phyloP scores from a whole-genome alignment of 2,329 filamentous ascomycete genomes.

The Phaeosphaeria sp. region DNA sequence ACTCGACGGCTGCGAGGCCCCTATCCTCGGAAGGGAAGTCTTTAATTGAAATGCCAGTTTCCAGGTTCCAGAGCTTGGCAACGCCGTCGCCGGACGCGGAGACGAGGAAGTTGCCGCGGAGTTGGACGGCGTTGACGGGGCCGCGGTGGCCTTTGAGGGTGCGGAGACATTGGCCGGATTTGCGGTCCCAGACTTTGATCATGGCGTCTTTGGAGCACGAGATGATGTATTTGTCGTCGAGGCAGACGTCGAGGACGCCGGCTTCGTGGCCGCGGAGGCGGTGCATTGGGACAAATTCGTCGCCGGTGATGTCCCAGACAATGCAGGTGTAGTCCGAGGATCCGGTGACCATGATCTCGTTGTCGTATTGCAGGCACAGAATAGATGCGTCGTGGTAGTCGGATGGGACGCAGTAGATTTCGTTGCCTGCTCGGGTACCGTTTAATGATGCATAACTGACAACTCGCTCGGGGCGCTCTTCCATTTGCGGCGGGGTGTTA shows the following conservation, averaged over 20 bases:
- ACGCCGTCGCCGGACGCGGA: slow-evolving; percentile 93
- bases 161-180: slow-evolving; percentile 75
- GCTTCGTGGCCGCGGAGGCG: slow-evolving; percentile 81
- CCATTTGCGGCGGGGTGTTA: slow-evolving; percentile 56
- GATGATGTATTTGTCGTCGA: slow-evolving; percentile 90
- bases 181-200: slow-evolving; percentile 93
- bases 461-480: slow-evolving; percentile 51
- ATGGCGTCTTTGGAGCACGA: slow-evolving; percentile 96
- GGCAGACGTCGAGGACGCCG: slow-evolving; percentile 91
- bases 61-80: slow-evolving; percentile 94
- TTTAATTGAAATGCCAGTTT: slow-evolving; percentile 84
- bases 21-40: slow-evolving; percentile 91
- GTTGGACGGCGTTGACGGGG: slow-evolving; percentile 94
- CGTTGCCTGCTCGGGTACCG: slow-evolving; percentile 54
- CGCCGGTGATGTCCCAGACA: slow-evolving; percentile 85
- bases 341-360: slow-evolving; percentile 90
- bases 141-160: slow-evolving; percentile 85
- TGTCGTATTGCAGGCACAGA: slow-evolving; percentile 92
- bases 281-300: slow-evolving; percentile 67
- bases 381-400: slow-evolving; percentile 89
- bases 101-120: slow-evolving; percentile 90
- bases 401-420: slow-evolving; percentile 54
- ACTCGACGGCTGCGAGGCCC: slow-evolving; percentile 93
- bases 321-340: slow-evolving; percentile 93
- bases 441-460: slow-evolving; percentile 55